Percentiles rank a stretch among this genome's conserved stretches.
Conservation (phyloP, 306 rosid species). For the Rosa multiflora region DNA sequence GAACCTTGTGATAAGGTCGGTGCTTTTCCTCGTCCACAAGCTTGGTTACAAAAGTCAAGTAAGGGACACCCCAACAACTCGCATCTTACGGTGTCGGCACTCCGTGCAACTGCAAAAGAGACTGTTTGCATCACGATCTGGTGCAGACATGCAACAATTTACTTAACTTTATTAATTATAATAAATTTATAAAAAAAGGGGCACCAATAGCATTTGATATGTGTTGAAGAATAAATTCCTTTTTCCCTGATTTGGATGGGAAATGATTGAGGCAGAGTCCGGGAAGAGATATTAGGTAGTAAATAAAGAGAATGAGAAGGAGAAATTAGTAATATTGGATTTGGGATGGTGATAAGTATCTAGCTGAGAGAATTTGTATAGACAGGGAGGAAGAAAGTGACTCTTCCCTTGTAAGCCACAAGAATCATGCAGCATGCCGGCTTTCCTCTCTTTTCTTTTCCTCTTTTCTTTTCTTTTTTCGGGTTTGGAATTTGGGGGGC, state of each 20-base stretch:
- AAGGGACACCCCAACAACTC: too few relatives aligned
- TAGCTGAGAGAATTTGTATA: neutral
- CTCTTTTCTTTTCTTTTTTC: slow-evolving; percentile 32
- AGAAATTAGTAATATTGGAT: slow-evolving; percentile 6
- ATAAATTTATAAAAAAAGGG: too few relatives aligned
- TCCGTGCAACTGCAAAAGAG: too few relatives aligned
- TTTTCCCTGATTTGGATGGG: neutral
- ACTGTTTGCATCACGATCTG: too few relatives aligned
- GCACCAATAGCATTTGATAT: neutral
- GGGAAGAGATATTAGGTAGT: neutral
- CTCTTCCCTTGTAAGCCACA: slow-evolving; percentile 33
- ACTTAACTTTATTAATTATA: too few relatives aligned
- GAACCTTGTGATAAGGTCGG: too few relatives aligned
- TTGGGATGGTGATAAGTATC: neutral
- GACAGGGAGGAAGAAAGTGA: slow-evolving; percentile 18
- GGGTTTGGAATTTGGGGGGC: neutral
- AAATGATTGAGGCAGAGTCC: neutral
- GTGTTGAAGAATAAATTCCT: neutral
- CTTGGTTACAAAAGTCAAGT: too few relatives aligned
- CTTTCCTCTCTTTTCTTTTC: neutral
- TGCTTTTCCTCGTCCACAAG: too few relatives aligned
- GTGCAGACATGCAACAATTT: too few relatives aligned
- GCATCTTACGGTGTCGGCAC: too few relatives aligned
- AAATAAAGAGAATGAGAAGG: slow-evolving; percentile 1
- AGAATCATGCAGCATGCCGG: slow-evolving; percentile 19